Evolutionary conservation across 495 filamentous ascomycete species (phyloP), one percentile per base, ranked within the genome.

Genomic region (Aspergillus cristatus): DNA sequence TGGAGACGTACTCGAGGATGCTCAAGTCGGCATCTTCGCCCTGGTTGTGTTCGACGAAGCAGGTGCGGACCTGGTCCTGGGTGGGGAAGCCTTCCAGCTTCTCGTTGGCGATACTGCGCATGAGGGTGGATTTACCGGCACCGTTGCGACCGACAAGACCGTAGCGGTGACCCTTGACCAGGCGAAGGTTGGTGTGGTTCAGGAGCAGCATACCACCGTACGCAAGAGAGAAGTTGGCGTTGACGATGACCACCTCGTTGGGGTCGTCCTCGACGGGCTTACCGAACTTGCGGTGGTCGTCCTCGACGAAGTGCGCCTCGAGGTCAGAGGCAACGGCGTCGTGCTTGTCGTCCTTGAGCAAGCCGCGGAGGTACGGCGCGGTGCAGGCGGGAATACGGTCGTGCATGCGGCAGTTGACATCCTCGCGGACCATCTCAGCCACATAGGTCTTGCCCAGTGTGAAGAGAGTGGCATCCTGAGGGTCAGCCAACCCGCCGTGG

Each of bases 31-130:
- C 88, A 62, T 94, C 89, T 59, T 96, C 93, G 43, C 89, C 88
- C 62, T 97, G 88, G 61, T 94, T 94, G 67, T 99, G 91, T 71
- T 99, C 91, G 14, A 99, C 91, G 46, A 97, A 99, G 66, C 93
- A 99, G 20, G 91, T 97, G 38, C 82, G 80, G 38, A 99, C 79
- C 40, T 84, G 78, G 41, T 93, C 86, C 48, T 83, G 90, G 16
- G 86, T 72, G 16, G 91, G 91, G 67, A 99, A 99, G 15, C 91
- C 91, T 58, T 99, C 91, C 1, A 99, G 75, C 68, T 99, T 97
- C 40, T 88, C 88, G 34, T 80, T 78, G 42, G 91, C 86, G 42
- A 99, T 99, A 58, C 83, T 86, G 51, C 83, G 84, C 91, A 99
- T 97, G 35, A 99, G 74, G 10, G 91, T 99, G 13, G 91, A 97